Conservation (phyloP, 257 asterid genomes). For the Euphrasia confusa region DNA sequence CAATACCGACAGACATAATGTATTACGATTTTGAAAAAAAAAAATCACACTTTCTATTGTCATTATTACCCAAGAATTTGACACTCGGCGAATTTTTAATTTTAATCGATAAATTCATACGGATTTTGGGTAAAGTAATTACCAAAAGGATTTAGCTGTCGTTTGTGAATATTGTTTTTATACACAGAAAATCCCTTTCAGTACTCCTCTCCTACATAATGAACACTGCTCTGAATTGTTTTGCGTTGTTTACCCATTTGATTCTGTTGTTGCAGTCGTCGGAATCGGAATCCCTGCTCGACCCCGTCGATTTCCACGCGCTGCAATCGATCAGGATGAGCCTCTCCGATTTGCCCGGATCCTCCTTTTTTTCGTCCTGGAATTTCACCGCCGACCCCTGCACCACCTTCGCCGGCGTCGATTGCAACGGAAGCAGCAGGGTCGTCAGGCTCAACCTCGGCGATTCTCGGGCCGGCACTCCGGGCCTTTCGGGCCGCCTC, state of each 20-base stretch:
- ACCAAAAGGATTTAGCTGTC: no score
- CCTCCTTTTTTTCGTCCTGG: conserved; percentile 69
- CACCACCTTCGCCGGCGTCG: conserved; percentile 64
- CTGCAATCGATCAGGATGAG: conserved; percentile 61
- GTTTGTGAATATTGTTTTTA: no score
- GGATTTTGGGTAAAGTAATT: no score
- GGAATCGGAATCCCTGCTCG: conserved; percentile 47
- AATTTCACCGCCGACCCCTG: conserved; percentile 96
- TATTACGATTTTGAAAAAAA: no score
- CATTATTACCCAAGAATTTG: no score
- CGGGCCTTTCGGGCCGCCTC: conserved; percentile 72
- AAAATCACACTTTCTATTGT: no score
- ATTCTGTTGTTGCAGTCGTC: conserved; percentile 21
- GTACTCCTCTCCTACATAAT: no score
- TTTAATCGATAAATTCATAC: no score
- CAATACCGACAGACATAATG: no score
- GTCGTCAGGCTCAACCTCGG: conserved; percentile 81
- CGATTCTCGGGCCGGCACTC: conserved; percentile 84
- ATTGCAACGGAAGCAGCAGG: conserved; percentile 58
- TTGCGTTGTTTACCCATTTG: conserved; percentile 15
- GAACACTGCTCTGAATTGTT: neutral
- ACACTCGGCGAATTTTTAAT: no score
- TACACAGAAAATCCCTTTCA: no score
- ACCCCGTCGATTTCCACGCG: conserved; percentile 86
- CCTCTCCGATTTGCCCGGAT: conserved; percentile 75